A percentile compares a stretch with the other conserved stretches of the same genome.
Conservation (phyloP, 805 yeast genomes). For the Cyberlindnera maclurae region DNA sequence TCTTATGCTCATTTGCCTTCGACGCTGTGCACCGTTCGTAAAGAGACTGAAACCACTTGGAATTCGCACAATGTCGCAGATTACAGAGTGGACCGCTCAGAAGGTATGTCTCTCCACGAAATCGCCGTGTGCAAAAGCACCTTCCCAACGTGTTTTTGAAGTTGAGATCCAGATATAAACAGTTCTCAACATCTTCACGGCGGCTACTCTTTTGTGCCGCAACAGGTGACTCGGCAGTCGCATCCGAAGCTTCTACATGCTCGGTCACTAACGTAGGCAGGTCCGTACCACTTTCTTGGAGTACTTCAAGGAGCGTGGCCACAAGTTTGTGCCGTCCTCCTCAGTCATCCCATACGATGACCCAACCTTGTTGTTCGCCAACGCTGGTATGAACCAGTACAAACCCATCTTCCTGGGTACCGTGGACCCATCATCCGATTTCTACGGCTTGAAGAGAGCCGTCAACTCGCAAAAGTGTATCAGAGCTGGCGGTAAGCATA, state of each 20-base stretch:
- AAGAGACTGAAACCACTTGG: slow-evolving; percentile 8
- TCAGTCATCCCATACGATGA: slow-evolving; percentile 97
- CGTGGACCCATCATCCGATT: slow-evolving; percentile 89
- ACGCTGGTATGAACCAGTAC: slow-evolving; percentile 99
- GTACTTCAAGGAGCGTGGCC: slow-evolving; percentile 62
- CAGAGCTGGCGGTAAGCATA: slow-evolving; percentile 99
- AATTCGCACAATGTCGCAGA: slow-evolving; percentile 22
- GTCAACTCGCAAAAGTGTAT: slow-evolving; percentile 96
- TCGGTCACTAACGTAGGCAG: slow-evolving; percentile 16
- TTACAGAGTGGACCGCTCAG: slow-evolving; percentile 21
- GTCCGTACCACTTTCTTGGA: slow-evolving; percentile 84
- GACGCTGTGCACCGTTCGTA: slow-evolving; percentile 1
- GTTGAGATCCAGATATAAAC: too few relatives aligned
- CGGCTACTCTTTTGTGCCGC: background rate
- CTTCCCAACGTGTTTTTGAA: too few relatives aligned
- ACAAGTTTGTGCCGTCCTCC: slow-evolving; percentile 84
- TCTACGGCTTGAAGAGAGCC: slow-evolving; percentile 79
- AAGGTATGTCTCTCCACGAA: slow-evolving; percentile 16
- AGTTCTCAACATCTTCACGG: background rate
- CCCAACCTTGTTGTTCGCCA: slow-evolving; percentile 92
- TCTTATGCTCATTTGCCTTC: slow-evolving; percentile 1
- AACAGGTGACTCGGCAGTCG: too few relatives aligned
- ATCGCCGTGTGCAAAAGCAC: too few relatives aligned
- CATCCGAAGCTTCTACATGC: too few relatives aligned
- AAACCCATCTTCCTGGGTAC: slow-evolving; percentile 97